Conservation (phyloP, 495 filamentous ascomycete genomes). For the Trichoderma asperelloides region DNA sequence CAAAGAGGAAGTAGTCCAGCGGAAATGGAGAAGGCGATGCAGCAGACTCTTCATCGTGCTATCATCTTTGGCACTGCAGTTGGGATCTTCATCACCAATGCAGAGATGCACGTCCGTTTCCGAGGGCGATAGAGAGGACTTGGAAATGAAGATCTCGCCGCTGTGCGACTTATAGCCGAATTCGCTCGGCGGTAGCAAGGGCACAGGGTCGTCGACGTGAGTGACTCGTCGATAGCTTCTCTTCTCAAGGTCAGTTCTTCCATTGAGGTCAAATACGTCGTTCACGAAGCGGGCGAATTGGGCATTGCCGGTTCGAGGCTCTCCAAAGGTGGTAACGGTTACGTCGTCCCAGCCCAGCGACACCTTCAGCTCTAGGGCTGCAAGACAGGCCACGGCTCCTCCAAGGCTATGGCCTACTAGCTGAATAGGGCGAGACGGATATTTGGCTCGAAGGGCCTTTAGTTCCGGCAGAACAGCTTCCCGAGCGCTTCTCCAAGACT, state of each 20-base stretch:
- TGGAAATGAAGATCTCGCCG: conserved; percentile 79
- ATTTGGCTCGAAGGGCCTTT: conserved; percentile 36
- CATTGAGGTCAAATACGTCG: conserved; percentile 47
- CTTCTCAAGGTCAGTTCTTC: conserved; percentile 15
- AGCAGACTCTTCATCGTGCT: conserved; percentile 16
- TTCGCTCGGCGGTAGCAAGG: conserved; percentile 71
- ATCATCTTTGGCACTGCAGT: conserved; percentile 56
- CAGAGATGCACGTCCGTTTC: conserved; percentile 62
- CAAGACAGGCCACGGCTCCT: conserved; percentile 83
- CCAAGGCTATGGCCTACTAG: conserved; percentile 89
- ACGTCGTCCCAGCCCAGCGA: conserved; percentile 55
- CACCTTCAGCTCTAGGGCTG: conserved; percentile 57
- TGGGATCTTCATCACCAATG: conserved; percentile 56
- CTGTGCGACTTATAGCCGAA: conserved; percentile 84
- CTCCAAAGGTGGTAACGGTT: conserved; percentile 82
- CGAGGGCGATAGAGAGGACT: conserved; percentile 54
- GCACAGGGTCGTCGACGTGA: conserved; percentile 79
- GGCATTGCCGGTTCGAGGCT: conserved; percentile 76
- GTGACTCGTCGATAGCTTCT: conserved; percentile 68
- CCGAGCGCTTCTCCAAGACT: conserved; percentile 69
- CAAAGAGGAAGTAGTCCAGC: conserved; percentile 25
- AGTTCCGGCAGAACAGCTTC: conserved; percentile 53
- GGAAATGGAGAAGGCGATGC: conserved; percentile 4
- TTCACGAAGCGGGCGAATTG: conserved; percentile 62
- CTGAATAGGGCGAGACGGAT: conserved; percentile 64